These are phyloP conservation scores for Exophiala oligosperma DNA, from an alignment of 2,329 filamentous ascomycete genomes.

Conservation along the genomic window DNA sequence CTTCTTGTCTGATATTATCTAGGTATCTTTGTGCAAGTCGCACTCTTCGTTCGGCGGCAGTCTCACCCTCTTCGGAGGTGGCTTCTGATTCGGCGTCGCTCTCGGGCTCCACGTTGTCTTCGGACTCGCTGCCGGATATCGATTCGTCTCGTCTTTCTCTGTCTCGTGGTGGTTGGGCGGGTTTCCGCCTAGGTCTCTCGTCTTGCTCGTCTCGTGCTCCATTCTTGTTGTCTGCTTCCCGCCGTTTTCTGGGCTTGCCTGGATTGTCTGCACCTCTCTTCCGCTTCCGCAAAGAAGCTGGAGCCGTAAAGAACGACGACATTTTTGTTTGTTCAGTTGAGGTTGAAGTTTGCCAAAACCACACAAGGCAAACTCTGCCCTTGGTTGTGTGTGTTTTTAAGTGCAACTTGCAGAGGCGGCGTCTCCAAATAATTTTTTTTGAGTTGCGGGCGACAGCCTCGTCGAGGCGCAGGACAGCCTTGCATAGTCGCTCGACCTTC, in stretches of 20 bases:
- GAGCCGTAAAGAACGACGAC: constrained; percentile 95
- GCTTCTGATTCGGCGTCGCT: constrained; percentile 63
- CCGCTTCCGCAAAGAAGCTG: constrained; percentile 84
- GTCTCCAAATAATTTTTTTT: background rate
- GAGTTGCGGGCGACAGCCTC: background rate
- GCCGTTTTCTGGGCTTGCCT: constrained; percentile 46
- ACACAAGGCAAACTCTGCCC: background rate
- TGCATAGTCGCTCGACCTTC: background rate
- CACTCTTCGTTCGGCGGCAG: constrained; percentile 81
- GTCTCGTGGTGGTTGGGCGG: constrained; percentile 43
- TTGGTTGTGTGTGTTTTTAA: background rate
- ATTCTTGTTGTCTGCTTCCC: constrained; percentile 39
- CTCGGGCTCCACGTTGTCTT: constrained; percentile 60
- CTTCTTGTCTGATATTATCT: constrained; percentile 81
- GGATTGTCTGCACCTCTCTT: constrained; percentile 64
- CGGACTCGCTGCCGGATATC: constrained; percentile 82
- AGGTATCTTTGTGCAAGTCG: constrained; percentile 90
- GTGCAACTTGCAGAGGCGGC: background rate
- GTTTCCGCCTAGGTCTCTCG: constrained; percentile 35
- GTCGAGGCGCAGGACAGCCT: background rate
- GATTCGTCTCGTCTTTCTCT: constrained; percentile 64
- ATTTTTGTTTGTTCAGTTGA: constrained; percentile 46
- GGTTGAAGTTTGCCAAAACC: too few relatives aligned
- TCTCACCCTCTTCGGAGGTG: constrained; percentile 67
- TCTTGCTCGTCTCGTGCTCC: constrained; percentile 46